Evolutionary conservation across 805 yeast species (phyloP).

Genomic region (Kuraishia floccosa): DNA sequence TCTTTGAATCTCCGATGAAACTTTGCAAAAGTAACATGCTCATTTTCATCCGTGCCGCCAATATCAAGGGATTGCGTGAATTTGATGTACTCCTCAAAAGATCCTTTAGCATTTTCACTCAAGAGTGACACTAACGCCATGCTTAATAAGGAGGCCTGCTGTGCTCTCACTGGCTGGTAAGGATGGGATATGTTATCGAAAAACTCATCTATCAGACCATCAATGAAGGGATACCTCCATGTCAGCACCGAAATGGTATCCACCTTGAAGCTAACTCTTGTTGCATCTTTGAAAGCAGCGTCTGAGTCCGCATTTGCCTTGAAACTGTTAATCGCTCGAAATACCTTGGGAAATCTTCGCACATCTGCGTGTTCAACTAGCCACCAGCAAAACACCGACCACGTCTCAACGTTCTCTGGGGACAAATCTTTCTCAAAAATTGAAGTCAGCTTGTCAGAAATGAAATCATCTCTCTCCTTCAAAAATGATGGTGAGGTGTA

Average conservation of each 20-base stretch:
- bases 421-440: constrained; percentile 50
- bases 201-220: constrained; percentile 28
- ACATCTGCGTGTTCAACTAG: constrained; percentile 52
- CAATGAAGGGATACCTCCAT: constrained; percentile 45
- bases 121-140: constrained; percentile 28
- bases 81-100: constrained; percentile 25
- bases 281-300: constrained; percentile 54
- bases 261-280: constrained; percentile 45
- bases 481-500: neutral
- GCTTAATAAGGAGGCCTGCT: constrained; percentile 50
- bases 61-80: constrained; percentile 23
- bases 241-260: constrained; percentile 15
- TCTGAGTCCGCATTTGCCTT: constrained; percentile 37
- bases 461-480: constrained; percentile 28
- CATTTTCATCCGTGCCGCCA: constrained; percentile 14
- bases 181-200: constrained; percentile 47
- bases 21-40: constrained; percentile 19
- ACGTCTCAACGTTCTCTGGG: constrained; percentile 62
- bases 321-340: constrained; percentile 32
- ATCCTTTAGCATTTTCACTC: constrained; percentile 28
- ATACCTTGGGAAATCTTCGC: constrained; percentile 51
- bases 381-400: constrained; percentile 76
- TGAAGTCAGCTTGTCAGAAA: constrained; percentile 28
- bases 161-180: constrained; percentile 61
- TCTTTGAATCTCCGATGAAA: constrained; percentile 27